A percentile compares a stretch with the other conserved stretches of the same genome.
phyloP scores from a whole-genome alignment of 345 rosid species.

The Acer negundo region DNA sequence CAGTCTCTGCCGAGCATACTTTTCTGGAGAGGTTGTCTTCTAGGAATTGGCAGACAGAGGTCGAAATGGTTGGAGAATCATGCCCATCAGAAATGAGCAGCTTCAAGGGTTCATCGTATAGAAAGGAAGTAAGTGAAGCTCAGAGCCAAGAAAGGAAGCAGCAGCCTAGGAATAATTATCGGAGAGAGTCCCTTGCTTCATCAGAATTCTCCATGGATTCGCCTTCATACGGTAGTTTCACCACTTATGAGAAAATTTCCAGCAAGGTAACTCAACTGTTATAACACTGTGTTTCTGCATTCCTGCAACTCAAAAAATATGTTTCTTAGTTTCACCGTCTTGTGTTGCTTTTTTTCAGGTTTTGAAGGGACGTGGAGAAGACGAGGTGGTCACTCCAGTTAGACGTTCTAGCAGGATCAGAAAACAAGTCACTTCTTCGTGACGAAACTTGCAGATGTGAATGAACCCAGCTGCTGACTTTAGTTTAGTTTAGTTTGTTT shows the following conservation, averaged over 20 bases:
- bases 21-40: constrained; percentile 31
- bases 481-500: constrained; percentile 13
- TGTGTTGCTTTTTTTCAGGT: constrained; percentile 9
- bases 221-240: constrained; percentile 77
- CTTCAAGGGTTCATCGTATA: constrained; percentile 38
- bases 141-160: constrained; percentile 46
- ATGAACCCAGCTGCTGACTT: constrained; percentile 22
- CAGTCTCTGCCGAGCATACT: constrained; percentile 20
- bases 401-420: constrained; percentile 84
- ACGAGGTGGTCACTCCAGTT: constrained; percentile 68
- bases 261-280: constrained; percentile 45
- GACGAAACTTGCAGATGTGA: constrained; percentile 36
- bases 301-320: background rate
- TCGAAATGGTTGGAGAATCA: constrained; percentile 40
- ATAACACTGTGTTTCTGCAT: background rate
- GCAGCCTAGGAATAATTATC: constrained; percentile 31
- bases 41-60: constrained; percentile 37
- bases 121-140: constrained; percentile 40
- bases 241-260: constrained; percentile 67
- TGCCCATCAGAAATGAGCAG: constrained; percentile 68
- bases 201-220: constrained; percentile 61
- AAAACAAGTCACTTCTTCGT: constrained; percentile 50
- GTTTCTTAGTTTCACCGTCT: constrained; percentile 7
- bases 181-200: constrained; percentile 70
- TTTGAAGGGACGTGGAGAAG: constrained; percentile 57